phyloP scores from a whole-genome alignment of 352 stramenopile species.

The Phytopythium helicoides region DNA sequence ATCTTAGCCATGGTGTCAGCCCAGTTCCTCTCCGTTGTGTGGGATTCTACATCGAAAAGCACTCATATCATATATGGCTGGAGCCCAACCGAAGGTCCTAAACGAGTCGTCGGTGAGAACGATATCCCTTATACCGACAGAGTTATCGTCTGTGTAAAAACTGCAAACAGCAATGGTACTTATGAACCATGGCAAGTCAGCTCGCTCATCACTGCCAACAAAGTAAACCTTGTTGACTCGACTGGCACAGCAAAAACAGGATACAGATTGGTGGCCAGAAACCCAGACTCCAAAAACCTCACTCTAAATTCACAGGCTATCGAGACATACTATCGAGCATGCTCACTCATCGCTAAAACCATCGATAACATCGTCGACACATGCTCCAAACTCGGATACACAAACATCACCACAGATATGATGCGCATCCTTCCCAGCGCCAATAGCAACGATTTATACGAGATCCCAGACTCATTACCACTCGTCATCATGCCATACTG shows the following conservation, averaged over 20 bases:
- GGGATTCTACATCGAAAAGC: constrained; percentile 1
- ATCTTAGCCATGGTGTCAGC: constrained; percentile 9
- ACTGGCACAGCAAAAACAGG: neutral
- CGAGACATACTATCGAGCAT: neutral
- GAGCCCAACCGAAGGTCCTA: constrained; percentile 5
- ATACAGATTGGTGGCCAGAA: neutral
- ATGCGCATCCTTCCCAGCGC: constrained; percentile 4
- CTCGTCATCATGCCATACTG: constrained; percentile 15
- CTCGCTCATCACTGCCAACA: neutral
- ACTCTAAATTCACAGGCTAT: neutral
- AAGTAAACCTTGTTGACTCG: neutral
- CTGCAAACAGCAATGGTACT: neutral
- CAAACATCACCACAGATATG: constrained; percentile 7
- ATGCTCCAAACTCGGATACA: constrained; percentile 7
- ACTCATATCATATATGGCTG: constrained; percentile 1
- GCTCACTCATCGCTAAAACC: constrained; percentile 4
- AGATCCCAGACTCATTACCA: constrained; percentile 6
- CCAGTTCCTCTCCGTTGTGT: constrained; percentile 8
- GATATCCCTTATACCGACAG: constrained; percentile 6
- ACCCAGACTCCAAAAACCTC: neutral
- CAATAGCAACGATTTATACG: constrained; percentile 5
- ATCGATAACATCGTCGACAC: constrained; percentile 8
- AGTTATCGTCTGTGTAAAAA: constrained; percentile 15
- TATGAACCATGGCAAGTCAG: neutral
- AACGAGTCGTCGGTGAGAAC: constrained; percentile 8